Conservation (phyloP, 2,329 filamentous ascomycete species). For the Botryotinia globosa region DNA sequence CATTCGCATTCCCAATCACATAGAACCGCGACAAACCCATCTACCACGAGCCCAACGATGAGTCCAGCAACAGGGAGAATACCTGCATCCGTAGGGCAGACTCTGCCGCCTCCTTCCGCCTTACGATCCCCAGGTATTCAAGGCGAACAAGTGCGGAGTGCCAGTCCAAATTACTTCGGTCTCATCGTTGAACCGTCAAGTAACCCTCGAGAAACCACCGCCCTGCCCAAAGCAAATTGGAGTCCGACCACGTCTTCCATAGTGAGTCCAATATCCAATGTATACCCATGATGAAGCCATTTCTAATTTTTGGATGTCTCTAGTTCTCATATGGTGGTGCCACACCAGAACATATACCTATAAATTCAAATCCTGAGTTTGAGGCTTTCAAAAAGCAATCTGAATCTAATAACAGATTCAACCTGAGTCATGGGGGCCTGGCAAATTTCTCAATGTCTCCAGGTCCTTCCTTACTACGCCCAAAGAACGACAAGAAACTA, state of each 20-base stretch:
- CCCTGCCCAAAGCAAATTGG: conserved; percentile 69
- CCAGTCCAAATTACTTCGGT: conserved; percentile 86
- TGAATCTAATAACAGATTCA: conserved; percentile 60
- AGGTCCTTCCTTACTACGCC: conserved; percentile 23
- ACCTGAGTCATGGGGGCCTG: conserved; percentile 43
- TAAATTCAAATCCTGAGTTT: conserved; percentile 78
- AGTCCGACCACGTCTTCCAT: conserved; percentile 69
- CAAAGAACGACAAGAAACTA: conserved; percentile 30
- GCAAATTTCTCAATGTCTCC: conserved; percentile 46
- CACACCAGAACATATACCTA: conserved; percentile 65
- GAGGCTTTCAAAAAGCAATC: conserved; percentile 73
- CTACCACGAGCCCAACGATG: conserved; percentile 27
- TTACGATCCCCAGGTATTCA: conserved; percentile 32
- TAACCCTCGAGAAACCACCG: conserved; percentile 62
- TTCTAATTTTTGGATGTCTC: background rate
- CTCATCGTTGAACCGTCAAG: conserved; percentile 61
- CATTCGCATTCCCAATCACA: conserved; percentile 31
- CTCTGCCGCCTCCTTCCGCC: conserved; percentile 27
- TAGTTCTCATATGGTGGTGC: conserved; percentile 62
- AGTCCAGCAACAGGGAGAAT: conserved; percentile 26
- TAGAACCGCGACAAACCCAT: conserved; percentile 20
- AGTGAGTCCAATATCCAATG: conserved; percentile 8
- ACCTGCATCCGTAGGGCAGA: conserved; percentile 34
- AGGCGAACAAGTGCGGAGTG: conserved; percentile 41
- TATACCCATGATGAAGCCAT: background rate